Evolutionary conservation across 306 rosid species (phyloP), one percentile per base, ranked within the genome.

Genomic region (Glycine latifolia): DNA sequence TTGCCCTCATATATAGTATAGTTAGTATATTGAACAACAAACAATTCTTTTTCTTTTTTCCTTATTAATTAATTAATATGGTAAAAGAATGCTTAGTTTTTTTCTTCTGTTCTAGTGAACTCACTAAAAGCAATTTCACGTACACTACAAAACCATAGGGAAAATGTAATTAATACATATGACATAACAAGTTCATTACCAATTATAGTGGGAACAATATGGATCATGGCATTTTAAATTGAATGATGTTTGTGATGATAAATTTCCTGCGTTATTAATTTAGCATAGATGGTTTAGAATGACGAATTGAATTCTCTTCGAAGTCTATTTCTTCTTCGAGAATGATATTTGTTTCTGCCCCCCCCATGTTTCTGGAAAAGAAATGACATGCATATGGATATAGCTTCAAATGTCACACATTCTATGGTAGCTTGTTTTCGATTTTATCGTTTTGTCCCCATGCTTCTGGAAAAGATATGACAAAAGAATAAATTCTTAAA

Each of bases 311-410:
- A 17, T 17, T 75, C 11, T 75, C 41, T 39, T 39, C 7, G 14
- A 75, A 33, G 12, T 60, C 68, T 4, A 33, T 62, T 62, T 26
- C 31, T 26, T 26, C 31, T 26, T 26, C 31, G 31, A 26, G 31
- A 26, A 26, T 1, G 1, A 26, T 26, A 26, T 26, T 26, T 62
- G 41, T 8, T 41, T 59, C 12, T 55, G 26, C 66, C 12, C 20
- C n/a, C 26, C 77, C n/a, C 31, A 15, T 41, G 52, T 8, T 55
- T 73, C 37, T 73, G 67, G 78, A 58, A 74, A 74, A 58, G 63
- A 17, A 44, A 43, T 73, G 1, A 73, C 31, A 26, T 26, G 31
- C 31, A 26, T 26, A 26, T 26, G 31, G 31, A 26, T 26, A 26
- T 26, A 26, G 2, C 31, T 26, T 26, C 31, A 26, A 26, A 26